Conservation (phyloP, 495 filamentous ascomycete genomes). For the Aspergillus campestris region DNA sequence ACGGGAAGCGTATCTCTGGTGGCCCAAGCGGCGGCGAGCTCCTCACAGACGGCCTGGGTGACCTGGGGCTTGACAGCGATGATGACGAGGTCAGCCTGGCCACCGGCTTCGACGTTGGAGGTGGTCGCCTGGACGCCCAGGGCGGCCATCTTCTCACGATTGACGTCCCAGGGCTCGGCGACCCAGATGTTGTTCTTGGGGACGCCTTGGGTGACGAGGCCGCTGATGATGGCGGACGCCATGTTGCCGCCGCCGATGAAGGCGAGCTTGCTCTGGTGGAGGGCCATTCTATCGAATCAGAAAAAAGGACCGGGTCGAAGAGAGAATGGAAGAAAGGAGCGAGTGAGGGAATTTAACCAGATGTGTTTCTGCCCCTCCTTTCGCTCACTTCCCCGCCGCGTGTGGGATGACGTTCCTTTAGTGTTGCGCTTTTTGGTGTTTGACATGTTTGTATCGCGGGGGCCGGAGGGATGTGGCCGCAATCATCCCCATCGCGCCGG, state of each 20-base stretch:
- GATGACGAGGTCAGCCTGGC: slow-evolving; percentile 82
- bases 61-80: slow-evolving; percentile 68
- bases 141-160: slow-evolving; percentile 77
- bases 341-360: too few relatives aligned
- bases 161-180: slow-evolving; percentile 76
- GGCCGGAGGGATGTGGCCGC: too few relatives aligned
- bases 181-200: slow-evolving; percentile 43
- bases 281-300: slow-evolving; percentile 1
- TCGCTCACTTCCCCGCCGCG: too few relatives aligned
- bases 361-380: too few relatives aligned
- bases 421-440: too few relatives aligned
- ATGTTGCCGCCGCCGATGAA: slow-evolving; percentile 40
- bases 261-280: slow-evolving; percentile 33
- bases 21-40: slow-evolving; percentile 77
- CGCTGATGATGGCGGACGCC: slow-evolving; percentile 36
- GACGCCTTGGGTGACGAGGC: slow-evolving; percentile 26
- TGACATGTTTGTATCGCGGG: too few relatives aligned
- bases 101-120: slow-evolving; percentile 81
- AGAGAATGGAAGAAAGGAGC: too few relatives aligned
- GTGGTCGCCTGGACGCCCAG: slow-evolving; percentile 81
- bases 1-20: slow-evolving; percentile 54
- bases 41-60: slow-evolving; percentile 83
- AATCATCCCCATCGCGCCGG: too few relatives aligned
- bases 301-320: too few relatives aligned
- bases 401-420: too few relatives aligned